Evolutionary conservation across 768 basidiomycete species (phyloP).

Genomic region (Harrya chromipes): DNA sequence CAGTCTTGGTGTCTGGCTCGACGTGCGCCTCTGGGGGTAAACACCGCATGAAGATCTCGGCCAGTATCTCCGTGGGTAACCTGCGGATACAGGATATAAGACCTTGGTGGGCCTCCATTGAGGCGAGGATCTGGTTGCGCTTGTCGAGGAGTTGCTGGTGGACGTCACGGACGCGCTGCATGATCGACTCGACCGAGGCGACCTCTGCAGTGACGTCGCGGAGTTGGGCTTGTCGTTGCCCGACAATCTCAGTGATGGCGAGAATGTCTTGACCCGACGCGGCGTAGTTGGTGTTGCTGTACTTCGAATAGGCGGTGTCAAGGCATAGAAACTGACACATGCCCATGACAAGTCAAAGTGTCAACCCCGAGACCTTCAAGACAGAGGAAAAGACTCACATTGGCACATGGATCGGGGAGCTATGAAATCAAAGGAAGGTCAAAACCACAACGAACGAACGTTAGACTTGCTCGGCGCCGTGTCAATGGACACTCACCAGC

Average conservation of each 20-base stretch:
- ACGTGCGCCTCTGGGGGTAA: conserved; percentile 23
- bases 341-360: neutral
- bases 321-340: conserved; percentile 10
- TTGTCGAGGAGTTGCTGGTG: conserved; percentile 14
- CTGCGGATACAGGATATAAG: conserved; percentile 30
- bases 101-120: conserved; percentile 20
- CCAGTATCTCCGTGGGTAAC: conserved; percentile 44
- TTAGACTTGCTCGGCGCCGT: neutral
- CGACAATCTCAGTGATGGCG: conserved; percentile 14
- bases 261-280: conserved; percentile 11
- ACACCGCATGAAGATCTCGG: conserved; percentile 45
- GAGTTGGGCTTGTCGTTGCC: conserved; percentile 14
- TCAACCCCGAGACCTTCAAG: too few relatives aligned
- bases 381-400: conserved; percentile 2
- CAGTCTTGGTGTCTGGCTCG: conserved; percentile 22
- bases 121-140: conserved; percentile 9
- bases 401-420: conserved; percentile 14
- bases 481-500: conserved; percentile 4
- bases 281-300: conserved; percentile 13
- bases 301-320: conserved; percentile 18
- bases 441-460: neutral
- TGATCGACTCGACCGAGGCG: conserved; percentile 7
- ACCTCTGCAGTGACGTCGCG: conserved; percentile 13
- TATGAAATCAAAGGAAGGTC: neutral
- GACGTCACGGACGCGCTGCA: conserved; percentile 7